These are phyloP conservation scores for Fomitopsis serialis DNA, from an alignment of 768 basidiomycete species.

Conservation along the genomic window DNA sequence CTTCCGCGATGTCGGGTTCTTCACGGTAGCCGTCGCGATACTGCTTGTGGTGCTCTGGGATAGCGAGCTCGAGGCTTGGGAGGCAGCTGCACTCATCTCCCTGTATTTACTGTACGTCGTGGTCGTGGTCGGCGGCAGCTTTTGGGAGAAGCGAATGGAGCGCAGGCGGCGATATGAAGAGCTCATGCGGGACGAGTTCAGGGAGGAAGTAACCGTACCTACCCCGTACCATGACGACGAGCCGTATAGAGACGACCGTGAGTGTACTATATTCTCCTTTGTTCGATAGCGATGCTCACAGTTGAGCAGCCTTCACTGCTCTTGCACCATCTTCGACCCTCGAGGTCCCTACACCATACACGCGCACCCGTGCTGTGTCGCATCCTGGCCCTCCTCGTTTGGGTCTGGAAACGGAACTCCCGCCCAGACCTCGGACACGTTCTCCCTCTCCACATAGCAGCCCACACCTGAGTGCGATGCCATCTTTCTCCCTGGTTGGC, in stretches of 20 bases:
- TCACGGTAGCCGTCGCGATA: slow-evolving; percentile 75
- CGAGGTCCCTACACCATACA: slow-evolving; percentile 14
- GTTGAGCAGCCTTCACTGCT: slow-evolving; percentile 4
- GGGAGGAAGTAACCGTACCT: slow-evolving; percentile 34
- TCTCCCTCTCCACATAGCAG: slow-evolving; percentile 45
- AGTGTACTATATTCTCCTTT: slow-evolving; percentile 18
- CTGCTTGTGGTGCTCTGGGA: slow-evolving; percentile 78
- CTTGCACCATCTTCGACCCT: slow-evolving; percentile 19
- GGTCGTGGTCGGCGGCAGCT: slow-evolving; percentile 70
- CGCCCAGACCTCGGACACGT: slow-evolving; percentile 38
- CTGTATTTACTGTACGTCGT: slow-evolving; percentile 76
- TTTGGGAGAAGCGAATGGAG: slow-evolving; percentile 64
- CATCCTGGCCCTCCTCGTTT: slow-evolving; percentile 32
- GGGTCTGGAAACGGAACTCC: slow-evolving; percentile 33
- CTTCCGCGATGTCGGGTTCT: slow-evolving; percentile 92
- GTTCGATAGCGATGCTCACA: neutral
- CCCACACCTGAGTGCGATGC: slow-evolving; percentile 46
- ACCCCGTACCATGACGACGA: slow-evolving; percentile 34
- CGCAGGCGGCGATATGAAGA: slow-evolving; percentile 41
- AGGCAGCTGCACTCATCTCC: slow-evolving; percentile 64
- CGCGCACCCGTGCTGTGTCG: slow-evolving; percentile 34
- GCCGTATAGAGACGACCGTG: slow-evolving; percentile 63
- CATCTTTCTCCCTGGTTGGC: slow-evolving; percentile 87
- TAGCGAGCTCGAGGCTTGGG: slow-evolving; percentile 61
- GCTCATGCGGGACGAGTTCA: slow-evolving; percentile 54